Evolutionary conservation across 768 basidiomycete genomes (phyloP), one percentile per base, ranked within the genome.

Genomic region (Boletus patriciae): DNA sequence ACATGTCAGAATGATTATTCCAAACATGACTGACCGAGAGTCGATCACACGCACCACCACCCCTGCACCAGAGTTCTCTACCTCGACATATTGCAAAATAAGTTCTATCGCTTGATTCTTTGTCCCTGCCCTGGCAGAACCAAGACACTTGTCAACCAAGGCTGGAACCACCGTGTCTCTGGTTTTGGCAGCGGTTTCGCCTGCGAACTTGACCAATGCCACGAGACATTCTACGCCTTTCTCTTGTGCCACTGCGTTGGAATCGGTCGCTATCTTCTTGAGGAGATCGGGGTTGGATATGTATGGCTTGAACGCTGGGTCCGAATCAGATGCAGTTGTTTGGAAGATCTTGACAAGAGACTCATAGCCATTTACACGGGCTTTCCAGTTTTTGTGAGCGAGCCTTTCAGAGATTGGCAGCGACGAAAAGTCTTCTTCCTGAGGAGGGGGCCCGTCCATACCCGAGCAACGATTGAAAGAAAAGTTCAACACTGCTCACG

Each of bases 361-460:
- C 69, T 92, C 90, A 73, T 98, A 99, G 59, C 84, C 97, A 71
- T 85, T 93, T 66, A 96, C 84, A 63, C 97, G 87, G 55, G 97
- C 97, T 75, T 98, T 98, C 97, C 97, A 99, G 71, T 96, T 96
- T 82, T 98, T 98, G 79, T 98, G 93, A 7, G 83, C 76, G 54
- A 96, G 86, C 44, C 95, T 74, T 62, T 96, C 93, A 13, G 83
- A 73, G 46, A 97, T 81, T 21, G 92, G 77, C 49, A 98, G 80
- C 29, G 80, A 68, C 43, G 86, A 86, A 72, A 95, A 98, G 74
- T 98, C 94, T 77, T 97, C 94, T 77, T 97, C 94, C 66, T 83
- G 88, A 49, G 94, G 92, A 57, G 91, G 88, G 65, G 87, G 86
- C 54, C 92, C 94, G 74, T 96, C 94, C 94, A 94, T 94, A 56